Evolutionary conservation across 1,139 yeast species (phyloP), one percentile per base, ranked within the genome.

Genomic region (Nakaseomyces bracarensis): DNA sequence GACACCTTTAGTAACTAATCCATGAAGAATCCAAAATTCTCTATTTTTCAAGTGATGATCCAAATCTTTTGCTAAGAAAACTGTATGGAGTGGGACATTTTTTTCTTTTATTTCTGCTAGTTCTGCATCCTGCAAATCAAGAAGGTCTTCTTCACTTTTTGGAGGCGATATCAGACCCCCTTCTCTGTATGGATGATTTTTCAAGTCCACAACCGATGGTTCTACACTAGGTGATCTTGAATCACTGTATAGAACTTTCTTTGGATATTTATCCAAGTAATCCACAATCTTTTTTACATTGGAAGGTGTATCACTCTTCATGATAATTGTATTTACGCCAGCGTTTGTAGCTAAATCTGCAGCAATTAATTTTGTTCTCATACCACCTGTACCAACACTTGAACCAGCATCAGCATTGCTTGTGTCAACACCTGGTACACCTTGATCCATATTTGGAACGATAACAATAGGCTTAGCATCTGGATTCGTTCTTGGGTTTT

Each of bases 321-420:
- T 80, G 39, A 89, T 80, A 41, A 87, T 79, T 37, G 96, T 86
- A 26, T 93, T 82, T 15, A 84, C 91, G 2, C 97, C 97, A 0
- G 85, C 94, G 52, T 86, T 82, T 0, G 94, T 84, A 1, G 96
- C 96, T 49, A 89, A 69, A 55, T 86, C 95, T 0, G 97, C 96
- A 1, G 97, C 97, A 56, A 89, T 84, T 40, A 89, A 68, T 59
- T 89, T 89, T 19, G 97, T 89, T 36, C 93, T 83, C 97, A 89
- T 89, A 8, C 97, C 97, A 13, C 97, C 97, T 0, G 97, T 89
- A 10, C 97, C 97, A 6, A 89, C 94, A 46, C 77, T 72, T 35
- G 91, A 77, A 1, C 94, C 95, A 1, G 75, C 71, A 22, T 68
- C 74, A 23, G 69, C 74, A n/a, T 79, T 67, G 36, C 82, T 77